A percentile compares a stretch with the other conserved stretches of the same genome.
Conservation (phyloP, 2,329 filamentous ascomycete species). For the Juglanconis sp. region DNA sequence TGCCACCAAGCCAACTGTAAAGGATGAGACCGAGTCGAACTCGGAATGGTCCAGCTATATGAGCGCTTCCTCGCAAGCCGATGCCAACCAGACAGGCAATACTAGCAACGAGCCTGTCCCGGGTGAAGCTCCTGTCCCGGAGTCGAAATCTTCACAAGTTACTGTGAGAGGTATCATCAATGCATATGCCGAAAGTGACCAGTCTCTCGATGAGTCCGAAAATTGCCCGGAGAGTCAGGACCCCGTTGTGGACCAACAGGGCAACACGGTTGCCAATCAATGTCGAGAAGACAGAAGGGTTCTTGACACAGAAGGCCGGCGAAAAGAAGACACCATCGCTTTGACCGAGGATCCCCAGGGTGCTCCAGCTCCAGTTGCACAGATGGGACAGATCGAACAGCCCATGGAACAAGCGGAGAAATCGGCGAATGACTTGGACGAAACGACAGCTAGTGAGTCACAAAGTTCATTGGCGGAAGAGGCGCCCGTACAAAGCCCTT, state of each 20-base stretch:
- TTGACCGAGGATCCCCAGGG: not conserved
- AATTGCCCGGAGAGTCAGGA: not conserved
- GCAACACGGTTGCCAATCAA: not conserved
- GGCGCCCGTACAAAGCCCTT: not conserved
- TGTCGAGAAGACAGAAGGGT: not conserved
- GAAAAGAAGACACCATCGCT: not conserved
- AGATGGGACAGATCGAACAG: not conserved
- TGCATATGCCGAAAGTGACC: not conserved
- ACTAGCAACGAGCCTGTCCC: not conserved
- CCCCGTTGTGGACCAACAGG: too few relatives aligned
- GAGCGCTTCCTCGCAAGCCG: not conserved
- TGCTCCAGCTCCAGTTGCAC: not conserved
- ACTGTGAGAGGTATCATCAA: slow-evolving; percentile 11
- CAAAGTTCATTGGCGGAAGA: not conserved
- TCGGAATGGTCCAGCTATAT: not conserved
- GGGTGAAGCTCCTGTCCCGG: not conserved
- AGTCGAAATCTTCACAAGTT: not conserved
- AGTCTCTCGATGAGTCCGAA: not conserved
- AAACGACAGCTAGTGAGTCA: not conserved
- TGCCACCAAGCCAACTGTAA: not conserved
- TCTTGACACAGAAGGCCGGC: not conserved
- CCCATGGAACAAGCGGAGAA: not conserved
- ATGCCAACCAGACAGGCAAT: not conserved
- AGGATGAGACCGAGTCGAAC: not conserved
- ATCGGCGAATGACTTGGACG: not conserved